phyloP scores from a whole-genome alignment of 2,329 filamentous ascomycete species.

The Pseudogymnoascus sp. region DNA sequence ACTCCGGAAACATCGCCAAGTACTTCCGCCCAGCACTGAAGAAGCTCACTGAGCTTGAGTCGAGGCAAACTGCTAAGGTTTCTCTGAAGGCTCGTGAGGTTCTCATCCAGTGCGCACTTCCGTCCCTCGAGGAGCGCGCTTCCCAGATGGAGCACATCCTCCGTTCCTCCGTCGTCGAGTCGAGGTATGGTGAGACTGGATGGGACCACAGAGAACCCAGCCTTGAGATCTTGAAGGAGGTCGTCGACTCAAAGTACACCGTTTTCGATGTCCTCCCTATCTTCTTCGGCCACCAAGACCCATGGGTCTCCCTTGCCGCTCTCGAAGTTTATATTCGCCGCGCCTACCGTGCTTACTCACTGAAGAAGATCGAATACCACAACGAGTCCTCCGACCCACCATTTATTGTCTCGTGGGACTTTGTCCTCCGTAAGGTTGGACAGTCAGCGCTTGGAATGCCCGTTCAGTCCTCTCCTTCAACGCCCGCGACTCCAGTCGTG shows the following conservation, averaged over 20 bases:
- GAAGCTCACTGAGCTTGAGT: slow-evolving; percentile 85
- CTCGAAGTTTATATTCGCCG: slow-evolving; percentile 94
- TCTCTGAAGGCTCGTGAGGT: slow-evolving; percentile 95
- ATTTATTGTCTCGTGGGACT: slow-evolving; percentile 88
- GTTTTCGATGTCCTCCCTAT: slow-evolving; percentile 92
- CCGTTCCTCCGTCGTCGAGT: slow-evolving; percentile 89
- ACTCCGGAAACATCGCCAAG: slow-evolving; percentile 79
- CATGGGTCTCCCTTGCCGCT: slow-evolving; percentile 87
- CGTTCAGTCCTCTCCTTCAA: slow-evolving; percentile 70
- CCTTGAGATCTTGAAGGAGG: slow-evolving; percentile 87
- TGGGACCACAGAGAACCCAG: slow-evolving; percentile 94
- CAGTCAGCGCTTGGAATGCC: slow-evolving; percentile 83
- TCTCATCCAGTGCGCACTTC: slow-evolving; percentile 92
- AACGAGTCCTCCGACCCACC: slow-evolving; percentile 61
- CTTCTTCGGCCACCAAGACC: slow-evolving; percentile 91
- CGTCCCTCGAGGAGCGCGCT: slow-evolving; percentile 88
- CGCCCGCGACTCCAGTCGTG: slow-evolving; percentile 64
- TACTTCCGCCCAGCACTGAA: slow-evolving; percentile 75
- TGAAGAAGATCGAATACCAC: slow-evolving; percentile 84
- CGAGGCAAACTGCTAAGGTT: slow-evolving; percentile 78
- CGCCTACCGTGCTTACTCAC: slow-evolving; percentile 89
- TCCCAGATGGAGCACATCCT: slow-evolving; percentile 98
- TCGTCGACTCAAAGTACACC: slow-evolving; percentile 97
- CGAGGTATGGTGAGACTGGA: slow-evolving; percentile 92
- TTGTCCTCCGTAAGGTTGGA: slow-evolving; percentile 85